Percentiles rank a stretch among this genome's conserved stretches.
These are phyloP conservation scores for Trichoderma polysporum DNA, from an alignment of 2,329 filamentous ascomycete species.

Conservation along the genomic window DNA sequence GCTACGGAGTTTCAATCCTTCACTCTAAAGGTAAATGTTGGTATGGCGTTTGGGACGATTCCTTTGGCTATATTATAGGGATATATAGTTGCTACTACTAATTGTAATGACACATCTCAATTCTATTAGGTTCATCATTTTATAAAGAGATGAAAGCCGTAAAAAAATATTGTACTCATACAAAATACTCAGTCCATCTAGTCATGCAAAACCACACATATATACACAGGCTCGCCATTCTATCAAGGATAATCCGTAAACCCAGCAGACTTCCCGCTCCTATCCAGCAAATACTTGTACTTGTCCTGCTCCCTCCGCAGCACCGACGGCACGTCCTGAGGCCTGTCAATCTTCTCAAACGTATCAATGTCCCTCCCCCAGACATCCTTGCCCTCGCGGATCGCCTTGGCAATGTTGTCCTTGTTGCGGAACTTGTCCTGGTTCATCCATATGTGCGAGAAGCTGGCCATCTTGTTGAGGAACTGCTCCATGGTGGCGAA, in stretches of 20 bases:
- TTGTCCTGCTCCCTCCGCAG: slow-evolving; percentile 41
- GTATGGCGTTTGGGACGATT: not conserved
- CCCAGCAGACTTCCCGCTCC: slow-evolving; percentile 48
- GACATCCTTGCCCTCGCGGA: slow-evolving; percentile 54
- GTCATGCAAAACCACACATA: too few species aligned
- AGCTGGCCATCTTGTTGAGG: slow-evolving; percentile 55
- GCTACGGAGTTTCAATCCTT: too few species aligned
- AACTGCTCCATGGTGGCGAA: slow-evolving; percentile 57
- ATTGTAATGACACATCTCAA: too few species aligned
- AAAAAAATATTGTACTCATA: too few species aligned
- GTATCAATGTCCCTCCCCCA: slow-evolving; percentile 51
- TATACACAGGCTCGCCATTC: too few species aligned
- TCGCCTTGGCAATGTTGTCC: slow-evolving; percentile 49
- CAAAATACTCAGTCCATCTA: too few species aligned
- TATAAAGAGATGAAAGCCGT: too few species aligned
- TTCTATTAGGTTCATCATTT: too few species aligned
- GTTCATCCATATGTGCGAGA: slow-evolving; percentile 57
- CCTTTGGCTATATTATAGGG: too few species aligned
- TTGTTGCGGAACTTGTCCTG: slow-evolving; percentile 47
- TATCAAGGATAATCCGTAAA: slow-evolving; percentile 46
- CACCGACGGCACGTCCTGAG: slow-evolving; percentile 53
- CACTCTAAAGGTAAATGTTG: too few species aligned
- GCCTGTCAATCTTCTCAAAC: slow-evolving; percentile 50
- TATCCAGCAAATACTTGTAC: slow-evolving; percentile 47
- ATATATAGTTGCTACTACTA: too few species aligned